Conservation (phyloP, 768 basidiomycete genomes). For the Xerocomellus chrysenteron region DNA sequence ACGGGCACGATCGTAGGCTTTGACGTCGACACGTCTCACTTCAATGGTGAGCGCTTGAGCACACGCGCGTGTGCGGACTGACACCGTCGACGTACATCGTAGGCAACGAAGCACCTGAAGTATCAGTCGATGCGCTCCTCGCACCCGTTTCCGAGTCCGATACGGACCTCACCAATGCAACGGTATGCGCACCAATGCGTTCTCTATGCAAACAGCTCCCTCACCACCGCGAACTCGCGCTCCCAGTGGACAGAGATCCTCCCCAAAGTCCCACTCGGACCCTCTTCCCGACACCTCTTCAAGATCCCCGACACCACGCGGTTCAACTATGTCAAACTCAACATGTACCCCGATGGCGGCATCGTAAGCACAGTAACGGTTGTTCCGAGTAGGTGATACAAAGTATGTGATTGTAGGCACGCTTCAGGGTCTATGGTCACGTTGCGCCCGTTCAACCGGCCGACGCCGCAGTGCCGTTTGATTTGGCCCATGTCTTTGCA, state of each 20-base stretch:
- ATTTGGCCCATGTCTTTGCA: conserved; percentile 88
- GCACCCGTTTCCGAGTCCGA: conserved; percentile 44
- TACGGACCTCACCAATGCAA: conserved; percentile 42
- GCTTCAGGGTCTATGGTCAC: conserved; percentile 88
- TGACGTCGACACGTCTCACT: conserved; percentile 94
- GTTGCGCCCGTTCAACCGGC: conserved; percentile 65
- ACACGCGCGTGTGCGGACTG: not conserved
- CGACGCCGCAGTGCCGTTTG: conserved; percentile 52
- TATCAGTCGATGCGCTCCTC: conserved; percentile 66
- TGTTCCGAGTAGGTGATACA: not conserved
- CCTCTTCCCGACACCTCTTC: conserved; percentile 88
- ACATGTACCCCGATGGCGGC: conserved; percentile 97
- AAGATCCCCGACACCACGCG: conserved; percentile 51
- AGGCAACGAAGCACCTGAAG: conserved; percentile 88
- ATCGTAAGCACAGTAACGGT: conserved; percentile 52
- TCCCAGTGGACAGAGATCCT: conserved; percentile 79
- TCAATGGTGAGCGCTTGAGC: conserved; percentile 59
- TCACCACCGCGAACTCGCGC: not conserved
- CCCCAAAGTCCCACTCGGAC: conserved; percentile 73
- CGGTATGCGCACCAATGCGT: conserved; percentile 41
- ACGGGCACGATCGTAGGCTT: conserved; percentile 73
- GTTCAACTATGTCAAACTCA: conserved; percentile 83
- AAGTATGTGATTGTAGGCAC: conserved; percentile 52
- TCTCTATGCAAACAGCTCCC: not conserved
- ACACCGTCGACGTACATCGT: not conserved